Percentiles rank a stretch among this genome's conserved stretches.
phyloP scores from a whole-genome alignment of 371 early-diverging fungal genomes.

The Apophysomyces sp. region DNA sequence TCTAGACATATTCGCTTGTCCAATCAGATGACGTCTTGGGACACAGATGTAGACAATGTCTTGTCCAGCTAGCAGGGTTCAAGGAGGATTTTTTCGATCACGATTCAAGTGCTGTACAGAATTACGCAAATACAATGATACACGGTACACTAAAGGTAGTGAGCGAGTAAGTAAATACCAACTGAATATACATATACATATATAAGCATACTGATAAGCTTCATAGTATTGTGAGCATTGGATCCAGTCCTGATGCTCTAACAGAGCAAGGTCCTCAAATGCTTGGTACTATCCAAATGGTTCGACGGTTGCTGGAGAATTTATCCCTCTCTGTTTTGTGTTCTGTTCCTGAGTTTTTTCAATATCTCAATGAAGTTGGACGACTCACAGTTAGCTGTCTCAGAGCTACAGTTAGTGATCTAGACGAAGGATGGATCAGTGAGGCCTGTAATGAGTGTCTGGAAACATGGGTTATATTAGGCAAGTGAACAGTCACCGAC shows the following conservation, averaged over 20 bases:
- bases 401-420: constrained; percentile 51
- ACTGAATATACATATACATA: too few species aligned
- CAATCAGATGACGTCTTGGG: constrained; percentile 50
- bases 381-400: constrained; percentile 63
- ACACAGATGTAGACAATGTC: constrained; percentile 64
- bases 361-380: constrained; percentile 63
- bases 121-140: constrained; percentile 54
- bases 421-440: constrained; percentile 56
- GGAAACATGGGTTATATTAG: constrained; percentile 67
- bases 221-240: constrained; percentile 20
- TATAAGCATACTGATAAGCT: not conserved
- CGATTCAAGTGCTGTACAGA: constrained; percentile 33
- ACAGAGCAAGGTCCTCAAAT: constrained; percentile 49
- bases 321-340: constrained; percentile 42
- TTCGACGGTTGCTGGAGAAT: constrained; percentile 44
- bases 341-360: constrained; percentile 56
- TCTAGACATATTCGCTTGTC: constrained; percentile 36
- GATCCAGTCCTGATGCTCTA: constrained; percentile 30
- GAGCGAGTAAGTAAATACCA: constrained; percentile 45
- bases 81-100: constrained; percentile 62
- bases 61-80: constrained; percentile 72
- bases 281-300: constrained; percentile 51
- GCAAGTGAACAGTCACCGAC: not conserved
- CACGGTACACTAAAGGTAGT: constrained; percentile 57
- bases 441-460: constrained; percentile 74